These are phyloP conservation scores for Eucalyptus sideroxylon DNA, from an alignment of 345 rosid genomes.

Conservation along the genomic window DNA sequence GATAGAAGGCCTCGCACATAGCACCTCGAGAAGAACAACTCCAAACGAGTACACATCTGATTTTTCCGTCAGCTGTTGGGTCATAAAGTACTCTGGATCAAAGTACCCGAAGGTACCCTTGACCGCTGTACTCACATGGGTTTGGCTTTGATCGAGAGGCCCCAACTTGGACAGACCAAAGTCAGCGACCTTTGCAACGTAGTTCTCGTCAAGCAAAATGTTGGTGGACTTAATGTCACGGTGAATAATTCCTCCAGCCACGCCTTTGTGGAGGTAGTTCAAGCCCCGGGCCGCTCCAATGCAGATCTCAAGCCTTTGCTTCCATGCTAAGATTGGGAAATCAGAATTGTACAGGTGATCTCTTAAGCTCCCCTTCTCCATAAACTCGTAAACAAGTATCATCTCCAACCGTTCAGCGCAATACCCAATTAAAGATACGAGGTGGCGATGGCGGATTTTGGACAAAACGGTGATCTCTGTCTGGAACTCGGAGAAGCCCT, in stretches of 20 bases:
- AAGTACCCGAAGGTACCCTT: constrained; percentile 50
- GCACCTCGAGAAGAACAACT: constrained; percentile 40
- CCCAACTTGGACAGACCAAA: constrained; percentile 44
- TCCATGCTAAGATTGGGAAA: constrained; percentile 26
- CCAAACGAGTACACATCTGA: constrained; percentile 52
- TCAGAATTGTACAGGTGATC: constrained; percentile 29
- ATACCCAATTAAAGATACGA: constrained; percentile 60
- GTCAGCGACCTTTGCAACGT: constrained; percentile 47
- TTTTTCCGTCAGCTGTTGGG: constrained; percentile 38
- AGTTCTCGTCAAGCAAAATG: constrained; percentile 30
- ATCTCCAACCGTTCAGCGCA: constrained; percentile 44
- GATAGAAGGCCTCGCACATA: constrained; percentile 40
- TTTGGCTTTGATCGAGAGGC: constrained; percentile 2
- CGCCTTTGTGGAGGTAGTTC: constrained; percentile 35
- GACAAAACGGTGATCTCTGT: constrained; percentile 44
- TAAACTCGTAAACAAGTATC: constrained; percentile 48
- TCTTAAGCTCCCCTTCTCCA: constrained; percentile 43
- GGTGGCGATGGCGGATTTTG: constrained; percentile 52
- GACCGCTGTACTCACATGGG: constrained; percentile 21
- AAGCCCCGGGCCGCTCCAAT: constrained; percentile 43
- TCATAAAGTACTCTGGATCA: constrained; percentile 38
- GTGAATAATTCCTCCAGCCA: constrained; percentile 33
- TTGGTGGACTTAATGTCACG: constrained; percentile 55
- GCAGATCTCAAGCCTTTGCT: constrained; percentile 48
- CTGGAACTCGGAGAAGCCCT: constrained; percentile 35